Evolutionary conservation across 768 basidiomycete genomes (phyloP).

Genomic region (Lactarius akahatsu): DNA sequence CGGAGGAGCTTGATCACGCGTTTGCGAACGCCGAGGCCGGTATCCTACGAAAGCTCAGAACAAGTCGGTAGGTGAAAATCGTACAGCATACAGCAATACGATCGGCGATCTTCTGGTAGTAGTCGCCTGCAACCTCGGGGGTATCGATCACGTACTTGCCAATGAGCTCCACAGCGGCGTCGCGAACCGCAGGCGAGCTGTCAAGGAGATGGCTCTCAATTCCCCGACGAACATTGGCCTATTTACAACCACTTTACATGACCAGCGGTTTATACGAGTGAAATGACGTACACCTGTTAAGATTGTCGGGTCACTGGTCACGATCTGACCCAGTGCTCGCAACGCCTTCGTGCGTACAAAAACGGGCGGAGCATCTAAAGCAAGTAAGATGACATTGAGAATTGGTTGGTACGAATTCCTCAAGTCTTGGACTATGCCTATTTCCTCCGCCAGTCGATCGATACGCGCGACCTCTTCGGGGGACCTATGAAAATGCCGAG

Average conservation of each 20-base stretch:
- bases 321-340: constrained; percentile 82
- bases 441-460: constrained; percentile 69
- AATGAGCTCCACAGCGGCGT: constrained; percentile 94
- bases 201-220: constrained; percentile 91
- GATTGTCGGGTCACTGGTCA: constrained; percentile 84
- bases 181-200: constrained; percentile 90
- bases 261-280: background rate
- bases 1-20: constrained; percentile 94
- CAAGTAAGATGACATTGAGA: constrained; percentile 70
- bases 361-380: constrained; percentile 83
- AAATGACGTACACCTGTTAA: constrained; percentile 60
- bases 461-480: constrained; percentile 69
- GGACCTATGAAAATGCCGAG: constrained; percentile 42
- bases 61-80: background rate
- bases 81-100: constrained; percentile 74
- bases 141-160: constrained; percentile 96
- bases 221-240: constrained; percentile 78
- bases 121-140: constrained; percentile 84
- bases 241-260: constrained; percentile 15
- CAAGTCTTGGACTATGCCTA: constrained; percentile 74
- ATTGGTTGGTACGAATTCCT: constrained; percentile 83
- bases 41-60: constrained; percentile 58
- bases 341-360: constrained; percentile 95
- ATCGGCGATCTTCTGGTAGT: constrained; percentile 84
- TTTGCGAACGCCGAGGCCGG: constrained; percentile 90